Conservation (phyloP, 352 stramenopile species). For the Phytophthora idaei region DNA sequence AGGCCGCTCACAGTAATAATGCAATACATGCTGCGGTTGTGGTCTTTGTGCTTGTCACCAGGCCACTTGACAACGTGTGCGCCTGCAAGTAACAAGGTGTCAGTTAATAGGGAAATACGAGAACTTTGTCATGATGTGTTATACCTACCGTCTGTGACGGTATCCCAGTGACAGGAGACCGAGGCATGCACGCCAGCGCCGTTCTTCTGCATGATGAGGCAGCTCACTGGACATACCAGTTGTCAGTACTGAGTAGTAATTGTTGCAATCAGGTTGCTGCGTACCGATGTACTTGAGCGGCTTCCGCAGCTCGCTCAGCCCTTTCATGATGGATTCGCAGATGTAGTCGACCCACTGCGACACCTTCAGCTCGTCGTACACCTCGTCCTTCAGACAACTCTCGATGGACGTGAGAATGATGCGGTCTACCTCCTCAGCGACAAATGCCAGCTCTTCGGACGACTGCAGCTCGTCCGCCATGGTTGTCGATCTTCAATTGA, state of each 20-base stretch:
- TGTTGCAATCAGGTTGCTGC: neutral
- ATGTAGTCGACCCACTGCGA: slow-evolving; percentile 92
- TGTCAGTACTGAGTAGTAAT: slow-evolving; percentile 7
- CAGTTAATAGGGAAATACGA: neutral
- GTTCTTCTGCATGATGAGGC: slow-evolving; percentile 94
- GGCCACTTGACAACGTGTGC: slow-evolving; percentile 89
- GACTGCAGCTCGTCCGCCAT: slow-evolving; percentile 90
- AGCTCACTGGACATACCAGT: slow-evolving; percentile 64
- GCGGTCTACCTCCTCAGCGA: slow-evolving; percentile 91
- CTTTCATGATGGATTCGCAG: slow-evolving; percentile 89
- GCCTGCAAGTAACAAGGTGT: slow-evolving; percentile 30
- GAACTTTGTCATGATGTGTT: neutral
- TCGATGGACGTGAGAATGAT: slow-evolving; percentile 87
- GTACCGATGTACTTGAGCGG: slow-evolving; percentile 92
- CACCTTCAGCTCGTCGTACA: slow-evolving; percentile 88
- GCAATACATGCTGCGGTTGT: slow-evolving; percentile 91
- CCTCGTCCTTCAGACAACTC: slow-evolving; percentile 83
- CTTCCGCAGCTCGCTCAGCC: slow-evolving; percentile 87
- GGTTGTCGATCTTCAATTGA: neutral
- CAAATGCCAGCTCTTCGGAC: slow-evolving; percentile 90
- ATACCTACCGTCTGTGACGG: slow-evolving; percentile 80
- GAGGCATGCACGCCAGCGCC: slow-evolving; percentile 89
- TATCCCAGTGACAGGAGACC: slow-evolving; percentile 93
- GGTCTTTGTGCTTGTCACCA: slow-evolving; percentile 90
- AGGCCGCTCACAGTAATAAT: slow-evolving; percentile 87